These are phyloP conservation scores for Nasturtium officinale DNA, from an alignment of 345 rosid species.

Conservation along the genomic window DNA sequence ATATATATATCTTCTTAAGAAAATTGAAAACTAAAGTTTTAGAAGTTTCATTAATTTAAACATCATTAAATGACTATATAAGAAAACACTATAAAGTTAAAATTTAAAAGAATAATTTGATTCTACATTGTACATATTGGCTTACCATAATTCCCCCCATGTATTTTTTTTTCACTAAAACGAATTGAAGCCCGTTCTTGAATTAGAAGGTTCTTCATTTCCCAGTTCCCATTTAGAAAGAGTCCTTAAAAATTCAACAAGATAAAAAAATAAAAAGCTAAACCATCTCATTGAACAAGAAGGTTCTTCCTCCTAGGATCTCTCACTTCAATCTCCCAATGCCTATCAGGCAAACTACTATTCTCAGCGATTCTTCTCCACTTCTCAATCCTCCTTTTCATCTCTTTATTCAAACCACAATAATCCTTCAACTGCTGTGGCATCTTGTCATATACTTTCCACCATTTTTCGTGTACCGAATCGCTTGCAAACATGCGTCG, in stretches of 20 bases:
- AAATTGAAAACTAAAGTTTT: not conserved
- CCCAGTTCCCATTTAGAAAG: not conserved
- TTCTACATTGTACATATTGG: not conserved
- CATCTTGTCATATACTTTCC: conserved; percentile 73
- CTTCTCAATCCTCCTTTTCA: conserved; percentile 54
- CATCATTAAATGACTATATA: not conserved
- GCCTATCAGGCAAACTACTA: conserved; percentile 49
- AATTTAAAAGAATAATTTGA: not conserved
- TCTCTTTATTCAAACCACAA: conserved; percentile 54
- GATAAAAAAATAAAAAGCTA: conserved; percentile 1
- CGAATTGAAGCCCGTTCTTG: conserved; percentile 1
- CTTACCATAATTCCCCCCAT: not conserved
- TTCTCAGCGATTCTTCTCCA: conserved; percentile 60
- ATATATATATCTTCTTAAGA: not conserved
- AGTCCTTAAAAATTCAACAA: not conserved
- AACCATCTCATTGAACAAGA: conserved; percentile 30
- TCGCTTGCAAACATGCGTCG: conserved; percentile 65
- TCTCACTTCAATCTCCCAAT: conserved; percentile 63
- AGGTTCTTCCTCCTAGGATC: conserved; percentile 56
- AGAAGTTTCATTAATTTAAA: not conserved
- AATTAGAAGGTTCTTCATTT: not conserved
- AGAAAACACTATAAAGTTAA: not conserved
- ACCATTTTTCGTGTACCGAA: conserved; percentile 62
- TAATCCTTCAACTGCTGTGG: conserved; percentile 51
- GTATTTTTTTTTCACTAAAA: not conserved